A percentile compares a stretch with the other conserved stretches of the same genome.
phyloP scores from a whole-genome alignment of 2,329 filamentous ascomycete genomes.

The Pseudogymnoascus sp. region DNA sequence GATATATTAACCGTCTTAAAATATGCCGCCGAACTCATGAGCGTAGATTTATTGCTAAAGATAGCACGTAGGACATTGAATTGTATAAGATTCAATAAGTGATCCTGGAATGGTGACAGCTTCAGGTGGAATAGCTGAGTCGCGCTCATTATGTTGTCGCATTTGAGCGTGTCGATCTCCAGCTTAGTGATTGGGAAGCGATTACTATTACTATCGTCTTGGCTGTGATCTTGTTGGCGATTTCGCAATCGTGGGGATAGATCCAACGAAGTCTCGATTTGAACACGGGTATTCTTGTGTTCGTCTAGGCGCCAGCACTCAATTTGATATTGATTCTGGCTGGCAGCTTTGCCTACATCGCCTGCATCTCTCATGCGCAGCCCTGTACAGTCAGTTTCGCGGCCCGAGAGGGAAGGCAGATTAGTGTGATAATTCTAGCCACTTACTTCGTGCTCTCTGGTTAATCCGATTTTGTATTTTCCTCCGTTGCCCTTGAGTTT shows the following conservation, averaged over 20 bases:
- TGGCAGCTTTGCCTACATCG: neutral
- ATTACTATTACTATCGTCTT: neutral
- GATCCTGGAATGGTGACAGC: neutral
- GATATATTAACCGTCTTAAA: neutral
- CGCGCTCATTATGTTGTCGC: neutral
- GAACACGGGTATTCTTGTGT: neutral
- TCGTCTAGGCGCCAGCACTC: neutral
- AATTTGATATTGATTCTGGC: neutral
- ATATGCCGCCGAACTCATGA: neutral
- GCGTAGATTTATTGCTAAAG: neutral
- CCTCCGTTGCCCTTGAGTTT: neutral
- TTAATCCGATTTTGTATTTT: neutral
- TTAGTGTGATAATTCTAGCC: neutral
- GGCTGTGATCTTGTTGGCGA: neutral
- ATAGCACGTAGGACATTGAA: neutral
- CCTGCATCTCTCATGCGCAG: neutral
- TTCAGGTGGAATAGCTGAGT: neutral
- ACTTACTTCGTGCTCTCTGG: neutral
- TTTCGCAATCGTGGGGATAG: neutral
- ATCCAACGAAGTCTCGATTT: neutral
- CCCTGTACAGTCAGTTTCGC: neutral
- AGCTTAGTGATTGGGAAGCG: neutral
- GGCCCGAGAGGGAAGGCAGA: neutral
- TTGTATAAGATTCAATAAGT: neutral
- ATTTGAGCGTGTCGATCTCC: neutral